Percentiles rank a stretch among this genome's conserved stretches.
These are phyloP conservation scores for Kazachstania bromeliacearum DNA, from an alignment of 805 yeast species.

Conservation along the genomic window DNA sequence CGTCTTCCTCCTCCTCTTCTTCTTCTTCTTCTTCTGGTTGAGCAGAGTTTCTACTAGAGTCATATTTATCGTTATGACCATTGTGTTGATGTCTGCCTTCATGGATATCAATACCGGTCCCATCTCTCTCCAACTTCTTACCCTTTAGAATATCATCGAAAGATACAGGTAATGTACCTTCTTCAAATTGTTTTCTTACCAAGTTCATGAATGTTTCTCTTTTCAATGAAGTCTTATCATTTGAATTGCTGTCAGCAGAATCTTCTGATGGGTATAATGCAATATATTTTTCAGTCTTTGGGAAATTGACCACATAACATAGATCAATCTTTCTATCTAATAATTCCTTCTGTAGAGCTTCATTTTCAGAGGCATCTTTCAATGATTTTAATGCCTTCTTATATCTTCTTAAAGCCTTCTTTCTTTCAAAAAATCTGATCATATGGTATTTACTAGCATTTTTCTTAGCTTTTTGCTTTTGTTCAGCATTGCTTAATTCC, in stretches of 20 bases:
- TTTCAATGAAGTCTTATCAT: conserved; percentile 34
- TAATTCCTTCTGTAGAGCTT: conserved; percentile 28
- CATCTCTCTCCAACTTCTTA: conserved; percentile 23
- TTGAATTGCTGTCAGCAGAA: conserved; percentile 32
- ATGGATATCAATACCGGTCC: conserved; percentile 15
- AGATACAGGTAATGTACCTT: conserved; percentile 49
- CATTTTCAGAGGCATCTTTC: conserved; percentile 11
- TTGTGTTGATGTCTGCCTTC: conserved; percentile 9
- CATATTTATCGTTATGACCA: conserved; percentile 19
- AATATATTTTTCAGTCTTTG: conserved; percentile 69
- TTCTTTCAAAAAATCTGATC: conserved; percentile 85
- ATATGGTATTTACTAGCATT: conserved; percentile 74
- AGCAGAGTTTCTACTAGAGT: conserved; percentile 6
- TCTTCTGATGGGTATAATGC: conserved; percentile 53
- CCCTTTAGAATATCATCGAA: conserved; percentile 37
- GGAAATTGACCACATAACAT: conserved; percentile 69
- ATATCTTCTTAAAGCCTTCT: conserved; percentile 69
- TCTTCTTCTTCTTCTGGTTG: conserved; percentile 16
- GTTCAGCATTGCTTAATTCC: conserved; percentile 45
- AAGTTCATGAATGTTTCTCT: conserved; percentile 42
- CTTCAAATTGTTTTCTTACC: conserved; percentile 42
- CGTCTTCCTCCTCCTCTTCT: conserved; percentile 34
- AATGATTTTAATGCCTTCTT: conserved; percentile 36
- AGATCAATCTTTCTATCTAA: conserved; percentile 56
- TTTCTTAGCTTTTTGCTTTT: conserved; percentile 38